These are phyloP conservation scores for Saccharomycopsis amapae DNA, from an alignment of 805 yeast genomes.

Conservation along the genomic window DNA sequence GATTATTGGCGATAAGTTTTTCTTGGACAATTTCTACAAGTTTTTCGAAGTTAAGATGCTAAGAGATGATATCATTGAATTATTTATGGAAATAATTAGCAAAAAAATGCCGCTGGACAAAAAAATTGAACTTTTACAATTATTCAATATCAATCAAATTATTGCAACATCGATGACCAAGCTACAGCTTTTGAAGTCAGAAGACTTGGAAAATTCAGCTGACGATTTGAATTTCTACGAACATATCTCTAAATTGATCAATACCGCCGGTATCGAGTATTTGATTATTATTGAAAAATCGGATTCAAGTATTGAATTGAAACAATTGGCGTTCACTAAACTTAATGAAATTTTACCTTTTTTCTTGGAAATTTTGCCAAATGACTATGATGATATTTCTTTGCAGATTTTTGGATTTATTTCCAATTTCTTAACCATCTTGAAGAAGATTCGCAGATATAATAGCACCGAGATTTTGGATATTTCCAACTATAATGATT, in stretches of 20 bases:
- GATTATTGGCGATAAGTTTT: slow-evolving; percentile 46
- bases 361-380: slow-evolving; percentile 59
- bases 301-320: slow-evolving; percentile 34
- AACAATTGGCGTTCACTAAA: slow-evolving; percentile 34
- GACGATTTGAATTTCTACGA: slow-evolving; percentile 32
- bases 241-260: slow-evolving; percentile 55
- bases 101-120: slow-evolving; percentile 52
- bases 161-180: slow-evolving; percentile 23
- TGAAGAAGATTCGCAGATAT: slow-evolving; percentile 48
- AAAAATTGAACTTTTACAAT: slow-evolving; percentile 59
- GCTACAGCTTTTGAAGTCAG: too few relatives aligned
- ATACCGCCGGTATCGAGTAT: slow-evolving; percentile 70
- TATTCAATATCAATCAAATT: slow-evolving; percentile 44
- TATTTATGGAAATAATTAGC: slow-evolving; percentile 46
- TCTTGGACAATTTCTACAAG: slow-evolving; percentile 49
- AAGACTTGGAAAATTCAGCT: slow-evolving; percentile 30
- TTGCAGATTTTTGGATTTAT: slow-evolving; percentile 77
- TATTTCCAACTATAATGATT: slow-evolving; percentile 34
- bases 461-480: slow-evolving; percentile 32
- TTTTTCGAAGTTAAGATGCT: slow-evolving; percentile 44
- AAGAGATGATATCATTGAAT: slow-evolving; percentile 50
- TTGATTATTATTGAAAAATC: slow-evolving; percentile 57
- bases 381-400: slow-evolving; percentile 86
- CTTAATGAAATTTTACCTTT: slow-evolving; percentile 63
- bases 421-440: slow-evolving; percentile 60